Conservation (phyloP, 768 basidiomycete species). For the Trametes gibbosa region DNA sequence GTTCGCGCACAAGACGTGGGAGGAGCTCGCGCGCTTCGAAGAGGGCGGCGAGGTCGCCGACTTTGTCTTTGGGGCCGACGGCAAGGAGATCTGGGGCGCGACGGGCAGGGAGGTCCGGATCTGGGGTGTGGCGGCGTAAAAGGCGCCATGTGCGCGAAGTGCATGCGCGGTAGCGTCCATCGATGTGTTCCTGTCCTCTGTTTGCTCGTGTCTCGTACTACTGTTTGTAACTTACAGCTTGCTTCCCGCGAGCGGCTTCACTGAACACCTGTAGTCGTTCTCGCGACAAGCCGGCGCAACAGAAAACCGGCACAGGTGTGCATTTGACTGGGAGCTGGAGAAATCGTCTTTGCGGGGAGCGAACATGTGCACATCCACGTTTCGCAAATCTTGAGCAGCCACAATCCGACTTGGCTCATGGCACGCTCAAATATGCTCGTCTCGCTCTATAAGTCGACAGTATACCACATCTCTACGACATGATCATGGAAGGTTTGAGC, state of each 20-base stretch:
- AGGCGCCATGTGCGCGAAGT: slow-evolving; percentile 28
- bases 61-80: slow-evolving; percentile 66
- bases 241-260: not conserved
- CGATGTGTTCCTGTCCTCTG: slow-evolving; percentile 9
- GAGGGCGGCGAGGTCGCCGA: slow-evolving; percentile 78
- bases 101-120: slow-evolving; percentile 81
- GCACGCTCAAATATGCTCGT: too few species aligned
- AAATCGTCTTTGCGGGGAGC: too few species aligned
- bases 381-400: too few species aligned
- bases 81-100: slow-evolving; percentile 83
- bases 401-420: too few species aligned
- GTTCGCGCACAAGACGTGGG: slow-evolving; percentile 93
- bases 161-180: not conserved
- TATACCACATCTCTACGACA: too few species aligned
- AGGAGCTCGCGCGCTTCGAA: slow-evolving; percentile 77
- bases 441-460: too few species aligned
- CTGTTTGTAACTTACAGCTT: slow-evolving; percentile 9
- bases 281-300: too few species aligned
- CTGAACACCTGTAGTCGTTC: too few species aligned
- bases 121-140: slow-evolving; percentile 49
- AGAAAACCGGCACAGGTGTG: too few species aligned
- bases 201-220: not conserved
- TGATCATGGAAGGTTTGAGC: too few species aligned
- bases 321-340: too few species aligned
- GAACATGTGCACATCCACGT: too few species aligned